These are phyloP conservation scores for Colletotrichum sp. DNA, from an alignment of 2,329 filamentous ascomycete genomes.

Conservation along the genomic window DNA sequence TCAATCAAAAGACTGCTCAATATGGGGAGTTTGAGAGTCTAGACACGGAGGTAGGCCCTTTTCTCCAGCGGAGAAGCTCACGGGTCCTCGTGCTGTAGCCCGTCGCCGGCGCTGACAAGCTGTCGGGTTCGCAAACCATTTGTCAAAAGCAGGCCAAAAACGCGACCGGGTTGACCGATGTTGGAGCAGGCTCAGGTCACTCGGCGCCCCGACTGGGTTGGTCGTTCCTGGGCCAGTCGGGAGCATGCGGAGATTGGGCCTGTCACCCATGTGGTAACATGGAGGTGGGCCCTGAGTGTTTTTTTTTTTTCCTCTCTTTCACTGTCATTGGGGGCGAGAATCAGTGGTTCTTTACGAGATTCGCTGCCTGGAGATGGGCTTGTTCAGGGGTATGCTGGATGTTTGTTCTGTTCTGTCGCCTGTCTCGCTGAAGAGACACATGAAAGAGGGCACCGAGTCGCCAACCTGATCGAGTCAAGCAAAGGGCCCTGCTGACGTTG, in stretches of 20 bases:
- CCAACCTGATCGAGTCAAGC: neutral
- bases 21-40: neutral
- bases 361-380: neutral
- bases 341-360: neutral
- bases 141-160: neutral
- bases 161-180: constrained; percentile 8
- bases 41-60: neutral
- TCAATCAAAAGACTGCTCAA: neutral
- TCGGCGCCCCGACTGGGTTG: neutral
- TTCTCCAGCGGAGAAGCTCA: neutral
- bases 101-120: neutral
- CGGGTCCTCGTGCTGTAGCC: neutral
- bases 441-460: neutral
- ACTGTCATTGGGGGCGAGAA: neutral
- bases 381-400: neutral
- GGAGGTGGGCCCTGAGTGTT: neutral
- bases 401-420: no score
- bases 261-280: neutral
- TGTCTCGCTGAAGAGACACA: neutral
- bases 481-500: neutral
- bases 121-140: neutral
- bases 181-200: neutral
- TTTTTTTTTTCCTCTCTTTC: no score
- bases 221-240: constrained; percentile 17
- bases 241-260: constrained; percentile 5